These are phyloP conservation scores for Emericellopsis atlantica DNA, from an alignment of 2,329 filamentous ascomycete species.

Conservation along the genomic window DNA sequence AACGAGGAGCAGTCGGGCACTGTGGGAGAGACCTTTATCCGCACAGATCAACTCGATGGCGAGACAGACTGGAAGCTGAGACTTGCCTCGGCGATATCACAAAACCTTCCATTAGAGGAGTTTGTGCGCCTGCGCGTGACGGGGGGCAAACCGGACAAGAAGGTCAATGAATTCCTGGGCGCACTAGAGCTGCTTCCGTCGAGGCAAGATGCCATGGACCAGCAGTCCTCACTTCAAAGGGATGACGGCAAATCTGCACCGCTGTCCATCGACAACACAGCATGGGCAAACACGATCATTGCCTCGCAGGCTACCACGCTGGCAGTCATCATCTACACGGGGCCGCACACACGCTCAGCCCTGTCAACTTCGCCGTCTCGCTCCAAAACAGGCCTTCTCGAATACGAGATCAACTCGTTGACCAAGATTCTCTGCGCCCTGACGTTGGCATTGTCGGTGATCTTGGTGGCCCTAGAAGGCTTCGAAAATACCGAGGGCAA, in stretches of 20 bases:
- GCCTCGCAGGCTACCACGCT: conserved; percentile 84
- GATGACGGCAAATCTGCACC: conserved; percentile 47
- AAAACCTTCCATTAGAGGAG: conserved; percentile 61
- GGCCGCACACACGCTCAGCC: conserved; percentile 84
- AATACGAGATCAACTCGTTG: conserved; percentile 92
- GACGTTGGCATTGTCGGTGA: conserved; percentile 73
- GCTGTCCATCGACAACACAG: conserved; percentile 89
- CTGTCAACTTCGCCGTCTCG: conserved; percentile 84
- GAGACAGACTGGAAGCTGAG: conserved; percentile 98
- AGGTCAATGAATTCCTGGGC: conserved; percentile 91
- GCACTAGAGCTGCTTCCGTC: conserved; percentile 63
- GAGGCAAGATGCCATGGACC: conserved; percentile 32
- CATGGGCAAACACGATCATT: conserved; percentile 96
- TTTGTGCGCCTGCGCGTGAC: conserved; percentile 59
- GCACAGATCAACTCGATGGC: conserved; percentile 92
- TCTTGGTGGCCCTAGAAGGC: conserved; percentile 78
- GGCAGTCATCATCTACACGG: conserved; percentile 88
- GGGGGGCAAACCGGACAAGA: conserved; percentile 82
- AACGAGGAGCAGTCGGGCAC: conserved; percentile 23
- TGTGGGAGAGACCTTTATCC: conserved; percentile 87
- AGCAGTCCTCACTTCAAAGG: conserved; percentile 17
- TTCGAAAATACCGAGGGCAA: conserved; percentile 56
- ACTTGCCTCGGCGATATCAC: conserved; percentile 73
- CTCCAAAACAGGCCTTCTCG: conserved; percentile 85
- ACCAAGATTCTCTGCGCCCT: conserved; percentile 92